Evolutionary conservation across 306 rosid species (phyloP).

Genomic region (Canavalia ensiformis): DNA sequence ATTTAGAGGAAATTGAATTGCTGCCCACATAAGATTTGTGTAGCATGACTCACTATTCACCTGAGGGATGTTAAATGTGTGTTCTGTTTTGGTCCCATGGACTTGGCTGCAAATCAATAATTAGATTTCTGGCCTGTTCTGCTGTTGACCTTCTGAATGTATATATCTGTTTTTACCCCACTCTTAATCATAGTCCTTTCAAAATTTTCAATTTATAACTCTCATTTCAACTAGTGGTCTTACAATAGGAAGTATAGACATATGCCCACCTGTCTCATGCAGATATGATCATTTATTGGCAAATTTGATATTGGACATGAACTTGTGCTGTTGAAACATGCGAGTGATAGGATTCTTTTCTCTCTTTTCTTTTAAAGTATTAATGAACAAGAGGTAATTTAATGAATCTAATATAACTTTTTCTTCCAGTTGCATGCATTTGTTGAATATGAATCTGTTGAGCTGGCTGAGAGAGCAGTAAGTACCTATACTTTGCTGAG

Average conservation of each 20-base stretch:
- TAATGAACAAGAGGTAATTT: constrained; percentile 37
- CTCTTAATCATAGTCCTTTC: not conserved
- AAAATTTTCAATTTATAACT: not conserved
- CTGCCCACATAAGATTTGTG: constrained; percentile 8
- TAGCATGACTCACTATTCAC: constrained; percentile 11
- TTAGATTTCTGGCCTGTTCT: constrained; percentile 39
- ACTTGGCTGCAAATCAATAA: constrained; percentile 31
- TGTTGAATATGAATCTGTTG: constrained; percentile 94
- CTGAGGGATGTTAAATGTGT: constrained; percentile 24
- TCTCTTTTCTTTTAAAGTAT: constrained; percentile 44
- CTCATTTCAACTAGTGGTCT: constrained; percentile 21
- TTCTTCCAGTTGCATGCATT: constrained; percentile 94
- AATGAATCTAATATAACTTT: constrained; percentile 52
- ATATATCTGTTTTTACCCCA: constrained; percentile 19
- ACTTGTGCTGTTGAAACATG: constrained; percentile 36
- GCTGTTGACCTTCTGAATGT: constrained; percentile 3
- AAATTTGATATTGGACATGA: constrained; percentile 40
- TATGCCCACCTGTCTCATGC: constrained; percentile 28
- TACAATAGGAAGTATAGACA: constrained; percentile 22
- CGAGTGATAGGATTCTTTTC: constrained; percentile 33
- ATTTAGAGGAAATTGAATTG: not conserved
- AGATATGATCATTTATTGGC: not conserved
- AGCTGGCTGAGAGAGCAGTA: constrained; percentile 96
- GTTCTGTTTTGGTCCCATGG: constrained; percentile 28
- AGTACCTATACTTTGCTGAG: constrained; percentile 55